Evolutionary conservation across 768 basidiomycete species (phyloP).

Genomic region (Coprinopsis strossmayeri): DNA sequence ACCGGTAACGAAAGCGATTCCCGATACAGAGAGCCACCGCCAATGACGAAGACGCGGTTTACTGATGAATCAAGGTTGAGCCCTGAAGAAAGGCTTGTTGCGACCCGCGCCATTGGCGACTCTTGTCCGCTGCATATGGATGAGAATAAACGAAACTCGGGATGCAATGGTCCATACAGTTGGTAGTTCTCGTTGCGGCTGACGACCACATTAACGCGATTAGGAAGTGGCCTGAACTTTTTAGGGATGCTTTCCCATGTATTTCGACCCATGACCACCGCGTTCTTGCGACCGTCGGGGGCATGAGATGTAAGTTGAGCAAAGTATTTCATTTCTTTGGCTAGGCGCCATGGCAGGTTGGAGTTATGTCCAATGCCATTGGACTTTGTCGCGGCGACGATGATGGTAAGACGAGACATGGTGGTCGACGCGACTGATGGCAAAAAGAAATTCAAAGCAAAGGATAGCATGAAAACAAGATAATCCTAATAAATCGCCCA

Average conservation of each 20-base stretch:
- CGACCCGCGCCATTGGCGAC: too few relatives aligned
- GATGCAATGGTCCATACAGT: slow-evolving; percentile 40
- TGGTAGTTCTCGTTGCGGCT: slow-evolving; percentile 53
- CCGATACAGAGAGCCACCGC: slow-evolving; percentile 82
- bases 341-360: slow-evolving; percentile 82
- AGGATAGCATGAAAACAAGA: not conserved
- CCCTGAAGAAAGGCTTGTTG: slow-evolving; percentile 37
- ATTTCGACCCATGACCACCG: slow-evolving; percentile 91
- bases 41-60: slow-evolving; percentile 78
- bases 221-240: slow-evolving; percentile 74
- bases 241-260: slow-evolving; percentile 96
- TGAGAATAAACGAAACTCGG: too few relatives aligned
- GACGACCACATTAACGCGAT: slow-evolving; percentile 73
- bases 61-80: too few relatives aligned
- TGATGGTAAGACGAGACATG: slow-evolving; percentile 76
- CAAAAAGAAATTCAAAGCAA: not conserved
- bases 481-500: not conserved
- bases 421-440: slow-evolving; percentile 9
- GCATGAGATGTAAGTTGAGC: slow-evolving; percentile 65
- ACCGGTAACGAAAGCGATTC: slow-evolving; percentile 44
- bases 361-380: slow-evolving; percentile 84
- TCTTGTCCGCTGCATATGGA: too few relatives aligned
- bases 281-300: slow-evolving; percentile 53
- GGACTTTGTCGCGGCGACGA: slow-evolving; percentile 83
- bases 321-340: slow-evolving; percentile 91